phyloP scores from a whole-genome alignment of 1,139 yeast species.

The Debaryomyces coudertii region DNA sequence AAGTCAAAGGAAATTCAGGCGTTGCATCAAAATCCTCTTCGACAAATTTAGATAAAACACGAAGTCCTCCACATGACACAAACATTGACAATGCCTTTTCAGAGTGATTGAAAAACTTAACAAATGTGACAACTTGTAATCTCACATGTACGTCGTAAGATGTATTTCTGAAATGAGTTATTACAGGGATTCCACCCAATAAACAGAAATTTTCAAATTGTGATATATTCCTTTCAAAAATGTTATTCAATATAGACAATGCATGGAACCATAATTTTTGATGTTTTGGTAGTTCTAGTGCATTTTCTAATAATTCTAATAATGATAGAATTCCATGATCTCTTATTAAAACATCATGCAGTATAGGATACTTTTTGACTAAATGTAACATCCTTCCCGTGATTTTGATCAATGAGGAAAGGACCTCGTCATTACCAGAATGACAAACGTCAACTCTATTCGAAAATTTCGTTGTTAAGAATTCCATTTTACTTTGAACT shows the following conservation, averaged over 20 bases:
- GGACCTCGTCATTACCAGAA: slow-evolving; percentile 35
- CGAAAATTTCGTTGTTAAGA: slow-evolving; percentile 38
- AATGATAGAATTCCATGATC: slow-evolving; percentile 55
- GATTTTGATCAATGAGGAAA: slow-evolving; percentile 36
- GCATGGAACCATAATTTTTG: slow-evolving; percentile 46
- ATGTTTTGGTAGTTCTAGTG: slow-evolving; percentile 33
- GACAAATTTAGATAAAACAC: slow-evolving; percentile 51
- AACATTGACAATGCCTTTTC: slow-evolving; percentile 51
- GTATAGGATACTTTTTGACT: slow-evolving; percentile 44
- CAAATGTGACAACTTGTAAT: slow-evolving; percentile 47
- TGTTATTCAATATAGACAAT: slow-evolving; percentile 42
- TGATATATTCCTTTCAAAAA: slow-evolving; percentile 38
- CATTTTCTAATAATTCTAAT: slow-evolving; percentile 49
- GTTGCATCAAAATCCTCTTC: slow-evolving; percentile 56
- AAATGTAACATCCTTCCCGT: slow-evolving; percentile 47
- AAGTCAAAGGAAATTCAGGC: slow-evolving; percentile 49
- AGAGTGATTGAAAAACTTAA: slow-evolving; percentile 41
- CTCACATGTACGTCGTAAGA: slow-evolving; percentile 42
- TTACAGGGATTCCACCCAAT: slow-evolving; percentile 59
- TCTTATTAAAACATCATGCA: slow-evolving; percentile 47
- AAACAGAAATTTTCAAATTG: slow-evolving; percentile 56
- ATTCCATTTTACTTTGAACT: slow-evolving; percentile 48
- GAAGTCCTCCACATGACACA: slow-evolving; percentile 60
- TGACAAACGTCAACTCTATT: slow-evolving; percentile 36
- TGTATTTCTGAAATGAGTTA: slow-evolving; percentile 46